Evolutionary conservation across 768 basidiomycete genomes (phyloP), one percentile per base, ranked within the genome.

Genomic region (Boletus vermiculosoides): DNA sequence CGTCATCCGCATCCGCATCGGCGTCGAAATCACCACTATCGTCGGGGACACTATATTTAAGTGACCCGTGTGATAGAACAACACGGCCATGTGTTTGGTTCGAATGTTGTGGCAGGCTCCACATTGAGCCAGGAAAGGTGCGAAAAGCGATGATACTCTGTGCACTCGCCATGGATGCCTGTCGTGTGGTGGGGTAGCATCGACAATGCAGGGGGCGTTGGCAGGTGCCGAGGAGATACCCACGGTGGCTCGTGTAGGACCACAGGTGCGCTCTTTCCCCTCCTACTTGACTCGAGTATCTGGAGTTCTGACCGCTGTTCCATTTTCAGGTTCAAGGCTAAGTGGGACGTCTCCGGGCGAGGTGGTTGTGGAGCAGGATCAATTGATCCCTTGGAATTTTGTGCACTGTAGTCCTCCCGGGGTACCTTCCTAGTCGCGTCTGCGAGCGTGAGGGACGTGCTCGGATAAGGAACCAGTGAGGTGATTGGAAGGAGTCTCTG

Each of bases 81-180:
- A 0, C 44, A 41, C 77, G 77, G 2, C 64, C 63, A 2, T 94
- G 88, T 72, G 81, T 94, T 20, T 99, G 96, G 96, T 77, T 98
- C 16, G 93, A 97, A 69, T 88, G 86, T 49, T 79, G 87, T n/a
- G 96, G 96, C 1, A 79, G 92, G 31, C 78, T 98, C 40, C 89
- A 95, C 65, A 82, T 91, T 54, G 96, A 99, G 75, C 88, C 93
- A 0, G 93, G 94, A 1, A 98, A 98, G 67, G 94, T 94, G 1
- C 78, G 94, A 36, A 97, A 98, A 73, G 92, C 94, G 2, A 93
- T 99, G 66, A 84, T 99, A 36, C 78, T 99, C 83, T 54, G 95
- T 89, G 0, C 80, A 96, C 10, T 83, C 87, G 31, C 75, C 87
- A 45, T 80, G 80, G 64, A 87, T 91, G 79, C 83, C 85, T 9